These are phyloP conservation scores for Naematelia aurantialba DNA, from an alignment of 768 basidiomycete species.

Conservation along the genomic window DNA sequence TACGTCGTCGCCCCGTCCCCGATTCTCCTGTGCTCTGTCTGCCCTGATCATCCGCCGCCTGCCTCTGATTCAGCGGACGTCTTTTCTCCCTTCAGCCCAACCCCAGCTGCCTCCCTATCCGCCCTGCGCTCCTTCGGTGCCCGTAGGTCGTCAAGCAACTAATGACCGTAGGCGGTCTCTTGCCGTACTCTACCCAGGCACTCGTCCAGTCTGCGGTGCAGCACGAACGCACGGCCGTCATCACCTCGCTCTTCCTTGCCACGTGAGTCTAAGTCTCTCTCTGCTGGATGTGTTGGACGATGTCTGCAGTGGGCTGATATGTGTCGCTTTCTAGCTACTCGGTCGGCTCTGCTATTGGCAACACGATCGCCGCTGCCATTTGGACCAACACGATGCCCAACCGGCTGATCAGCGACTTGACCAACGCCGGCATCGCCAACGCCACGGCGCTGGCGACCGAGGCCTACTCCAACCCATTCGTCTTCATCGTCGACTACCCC, in stretches of 20 bases:
- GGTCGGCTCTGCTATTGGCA: conserved; percentile 37
- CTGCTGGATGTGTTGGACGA: not conserved
- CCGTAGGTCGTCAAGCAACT: no score
- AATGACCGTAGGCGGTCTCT: conserved; percentile 18
- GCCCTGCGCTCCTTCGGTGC: no score
- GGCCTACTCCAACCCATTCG: conserved; percentile 39
- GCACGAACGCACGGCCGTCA: conserved; percentile 39
- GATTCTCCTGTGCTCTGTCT: no score
- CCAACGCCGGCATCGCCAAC: conserved; percentile 19
- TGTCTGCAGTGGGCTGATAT: conserved; percentile 16
- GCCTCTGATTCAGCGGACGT: no score
- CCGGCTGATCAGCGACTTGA: conserved; percentile 14
- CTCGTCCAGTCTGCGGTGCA: conserved; percentile 28
- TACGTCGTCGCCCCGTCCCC: no score
- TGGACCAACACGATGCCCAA: conserved; percentile 43
- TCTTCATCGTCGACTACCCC: conserved; percentile 26
- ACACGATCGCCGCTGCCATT: conserved; percentile 45
- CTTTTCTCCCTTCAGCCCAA: no score
- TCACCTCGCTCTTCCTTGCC: conserved; percentile 25
- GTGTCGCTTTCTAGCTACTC: conserved; percentile 19
- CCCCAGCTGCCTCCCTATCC: no score
- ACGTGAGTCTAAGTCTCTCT: conserved; percentile 11
- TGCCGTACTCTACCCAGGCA: conserved; percentile 43
- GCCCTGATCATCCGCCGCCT: no score
- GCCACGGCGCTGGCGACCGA: conserved; percentile 26